Conservation (phyloP, 2,329 filamentous ascomycete species). For the Arthroderma sp. region DNA sequence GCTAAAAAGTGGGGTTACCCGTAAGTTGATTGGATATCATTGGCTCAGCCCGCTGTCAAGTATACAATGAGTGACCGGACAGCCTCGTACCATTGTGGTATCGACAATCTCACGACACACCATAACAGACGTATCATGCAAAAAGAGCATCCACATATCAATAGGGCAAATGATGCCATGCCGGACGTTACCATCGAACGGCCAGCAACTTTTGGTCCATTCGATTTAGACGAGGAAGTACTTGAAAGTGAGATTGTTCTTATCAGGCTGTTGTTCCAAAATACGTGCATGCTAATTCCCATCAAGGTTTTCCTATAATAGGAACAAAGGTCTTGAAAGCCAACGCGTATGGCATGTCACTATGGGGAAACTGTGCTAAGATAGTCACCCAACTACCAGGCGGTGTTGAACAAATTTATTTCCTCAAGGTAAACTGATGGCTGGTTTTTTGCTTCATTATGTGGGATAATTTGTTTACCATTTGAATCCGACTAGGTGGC, state of each 20-base stretch:
- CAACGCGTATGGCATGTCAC: slow-evolving; percentile 6
- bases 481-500: background rate
- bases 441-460: background rate
- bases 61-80: no score
- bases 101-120: no score
- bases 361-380: slow-evolving; percentile 5
- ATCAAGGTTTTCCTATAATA: slow-evolving; percentile 4
- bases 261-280: background rate
- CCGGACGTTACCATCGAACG: background rate
- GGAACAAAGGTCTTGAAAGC: slow-evolving; percentile 5
- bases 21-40: no score
- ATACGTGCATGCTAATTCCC: background rate
- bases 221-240: slow-evolving; percentile 5
- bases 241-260: background rate
- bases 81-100: no score
- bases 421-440: slow-evolving; percentile 4
- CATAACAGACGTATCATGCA: background rate
- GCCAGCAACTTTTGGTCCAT: background rate
- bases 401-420: slow-evolving; percentile 5
- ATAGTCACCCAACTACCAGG: slow-evolving; percentile 1
- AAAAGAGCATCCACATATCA: slow-evolving; percentile 1
- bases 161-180: slow-evolving; percentile 2
- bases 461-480: no score
- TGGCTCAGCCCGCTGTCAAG: no score
- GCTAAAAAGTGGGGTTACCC: no score